Conservation (phyloP, 139 green algal species). For the Penium margaritaceum region DNA sequence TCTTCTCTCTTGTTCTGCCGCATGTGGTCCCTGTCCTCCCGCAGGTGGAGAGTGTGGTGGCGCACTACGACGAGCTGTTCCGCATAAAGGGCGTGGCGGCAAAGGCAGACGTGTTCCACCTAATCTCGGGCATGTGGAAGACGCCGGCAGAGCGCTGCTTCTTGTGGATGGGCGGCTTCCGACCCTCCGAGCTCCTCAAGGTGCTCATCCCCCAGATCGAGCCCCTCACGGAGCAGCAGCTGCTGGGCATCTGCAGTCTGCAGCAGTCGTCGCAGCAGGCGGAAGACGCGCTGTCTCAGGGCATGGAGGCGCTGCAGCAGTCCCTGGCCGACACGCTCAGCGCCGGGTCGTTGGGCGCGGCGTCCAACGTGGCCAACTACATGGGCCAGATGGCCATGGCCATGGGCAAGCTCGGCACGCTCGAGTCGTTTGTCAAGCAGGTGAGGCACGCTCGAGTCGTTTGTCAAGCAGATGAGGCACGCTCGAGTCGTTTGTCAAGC, state of each 20-base stretch:
- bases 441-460: too few relatives aligned
- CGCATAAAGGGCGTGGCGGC: conserved; percentile 28
- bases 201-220: conserved; percentile 47
- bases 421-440: conserved; percentile 48
- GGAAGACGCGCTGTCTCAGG: conserved; percentile 40
- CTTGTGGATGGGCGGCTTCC: conserved; percentile 48
- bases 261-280: conserved; percentile 43
- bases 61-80: conserved; percentile 46
- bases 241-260: conserved; percentile 44
- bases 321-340: conserved; percentile 40
- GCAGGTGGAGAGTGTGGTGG: conserved; percentile 21
- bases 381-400: conserved; percentile 50
- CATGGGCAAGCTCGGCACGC: conserved; percentile 42
- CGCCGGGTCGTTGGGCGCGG: conserved; percentile 28
- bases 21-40: not conserved
- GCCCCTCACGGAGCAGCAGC: conserved; percentile 41
- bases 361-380: conserved; percentile 44
- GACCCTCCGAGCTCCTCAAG: conserved; percentile 44
- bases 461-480: too few relatives aligned
- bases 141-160: conserved; percentile 46
- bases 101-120: conserved; percentile 45
- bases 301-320: conserved; percentile 46
- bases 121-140: conserved; percentile 47
- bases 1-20: too few relatives aligned
- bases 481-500: too few relatives aligned